Conservation (phyloP, 192 early-diverging fungal species). For the Pilaira anomala region DNA sequence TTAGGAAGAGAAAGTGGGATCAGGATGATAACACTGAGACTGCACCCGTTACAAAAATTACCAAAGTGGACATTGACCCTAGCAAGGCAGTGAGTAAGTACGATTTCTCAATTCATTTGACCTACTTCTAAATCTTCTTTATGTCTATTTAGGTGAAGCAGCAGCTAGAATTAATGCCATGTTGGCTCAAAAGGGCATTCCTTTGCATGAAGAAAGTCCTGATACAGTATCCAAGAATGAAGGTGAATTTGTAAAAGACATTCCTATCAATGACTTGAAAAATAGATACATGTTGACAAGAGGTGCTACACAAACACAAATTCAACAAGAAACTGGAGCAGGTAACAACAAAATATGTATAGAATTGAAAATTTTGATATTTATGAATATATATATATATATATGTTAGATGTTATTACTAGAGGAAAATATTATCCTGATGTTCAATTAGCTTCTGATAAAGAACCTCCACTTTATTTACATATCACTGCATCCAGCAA, state of each 20-base stretch:
- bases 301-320: constrained; percentile 65
- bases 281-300: constrained; percentile 82
- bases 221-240: constrained; percentile 13
- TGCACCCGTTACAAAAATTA: constrained; percentile 12
- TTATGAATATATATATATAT: not conserved
- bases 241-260: constrained; percentile 56
- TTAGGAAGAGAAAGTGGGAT: constrained; percentile 45
- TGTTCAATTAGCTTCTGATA: constrained; percentile 64
- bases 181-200: constrained; percentile 51
- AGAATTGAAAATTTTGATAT: too few species aligned
- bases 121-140: not conserved
- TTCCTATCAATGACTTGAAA: constrained; percentile 79
- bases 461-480: constrained; percentile 77
- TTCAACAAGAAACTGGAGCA: constrained; percentile 76
- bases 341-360: constrained; percentile 30
- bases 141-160: constrained; percentile 33
- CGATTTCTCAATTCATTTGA: not conserved
- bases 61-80: constrained; percentile 21
- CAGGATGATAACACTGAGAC: constrained; percentile 35
- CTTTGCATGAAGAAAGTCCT: constrained; percentile 22
- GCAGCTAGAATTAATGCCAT: constrained; percentile 54
- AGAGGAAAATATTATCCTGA: constrained; percentile 81
- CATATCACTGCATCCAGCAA: constrained; percentile 68
- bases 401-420: constrained; percentile 63
- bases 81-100: constrained; percentile 36